Conservation (phyloP, 257 asterid genomes). For the Solanum bulbocastanum region DNA sequence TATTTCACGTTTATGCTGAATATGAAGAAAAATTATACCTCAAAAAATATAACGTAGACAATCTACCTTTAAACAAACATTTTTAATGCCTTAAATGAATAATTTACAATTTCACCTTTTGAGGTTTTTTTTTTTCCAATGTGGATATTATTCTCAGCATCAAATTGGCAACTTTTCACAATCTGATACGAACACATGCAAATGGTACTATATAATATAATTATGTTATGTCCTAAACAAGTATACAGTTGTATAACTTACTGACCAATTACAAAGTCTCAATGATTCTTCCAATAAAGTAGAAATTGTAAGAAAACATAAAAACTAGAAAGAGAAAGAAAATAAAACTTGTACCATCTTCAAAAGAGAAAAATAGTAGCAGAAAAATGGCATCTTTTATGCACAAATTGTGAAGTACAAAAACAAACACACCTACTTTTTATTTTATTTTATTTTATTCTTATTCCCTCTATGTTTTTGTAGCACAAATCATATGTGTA, state of each 20-base stretch:
- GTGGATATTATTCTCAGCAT: background rate
- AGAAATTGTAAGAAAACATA: background rate
- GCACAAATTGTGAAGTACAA: background rate
- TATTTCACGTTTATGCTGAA: no score
- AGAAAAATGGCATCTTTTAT: background rate
- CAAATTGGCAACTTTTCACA: background rate
- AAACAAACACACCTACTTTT: background rate
- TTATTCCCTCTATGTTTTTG: background rate
- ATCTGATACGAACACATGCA: background rate
- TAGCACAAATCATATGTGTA: background rate
- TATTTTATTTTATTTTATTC: background rate
- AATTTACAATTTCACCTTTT: background rate
- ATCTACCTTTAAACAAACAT: fast-evolving
- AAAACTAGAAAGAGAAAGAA: background rate
- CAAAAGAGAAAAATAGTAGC: background rate
- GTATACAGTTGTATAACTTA: background rate
- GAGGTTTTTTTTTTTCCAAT: background rate
- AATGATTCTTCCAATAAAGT: background rate
- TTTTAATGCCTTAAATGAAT: no score
- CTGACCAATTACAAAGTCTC: background rate
- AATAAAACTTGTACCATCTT: background rate
- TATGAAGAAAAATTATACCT: no score
- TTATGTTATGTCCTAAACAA: background rate
- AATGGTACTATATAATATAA: background rate
- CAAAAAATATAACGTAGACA: fast-evolving